Conservation (phyloP, 2,329 filamentous ascomycete species). For the Ceratocystis cubensis region DNA sequence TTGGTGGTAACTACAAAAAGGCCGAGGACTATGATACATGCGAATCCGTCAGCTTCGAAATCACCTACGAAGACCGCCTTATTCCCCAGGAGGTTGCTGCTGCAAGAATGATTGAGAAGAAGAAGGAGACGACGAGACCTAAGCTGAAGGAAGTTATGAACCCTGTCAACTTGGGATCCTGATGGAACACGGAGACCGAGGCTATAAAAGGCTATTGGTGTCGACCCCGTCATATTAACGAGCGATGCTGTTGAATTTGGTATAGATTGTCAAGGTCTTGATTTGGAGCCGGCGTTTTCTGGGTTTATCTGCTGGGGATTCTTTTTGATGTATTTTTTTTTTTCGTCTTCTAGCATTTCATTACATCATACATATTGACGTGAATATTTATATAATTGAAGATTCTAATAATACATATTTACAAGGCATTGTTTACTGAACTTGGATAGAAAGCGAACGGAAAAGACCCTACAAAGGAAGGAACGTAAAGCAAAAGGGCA, state of each 20-base stretch:
- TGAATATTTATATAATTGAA: background rate
- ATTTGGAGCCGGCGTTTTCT: background rate
- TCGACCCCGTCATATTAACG: background rate
- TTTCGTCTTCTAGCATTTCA: background rate
- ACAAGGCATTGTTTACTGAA: background rate
- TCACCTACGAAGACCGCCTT: slow-evolving; percentile 30
- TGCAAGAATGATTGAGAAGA: background rate
- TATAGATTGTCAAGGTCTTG: too few relatives aligned
- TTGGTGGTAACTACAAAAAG: slow-evolving; percentile 38
- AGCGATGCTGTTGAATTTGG: background rate
- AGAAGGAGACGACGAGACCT: background rate
- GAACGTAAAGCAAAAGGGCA: too few relatives aligned
- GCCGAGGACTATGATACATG: slow-evolving; percentile 36
- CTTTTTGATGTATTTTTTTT: background rate
- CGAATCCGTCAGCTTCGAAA: slow-evolving; percentile 34
- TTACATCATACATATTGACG: background rate
- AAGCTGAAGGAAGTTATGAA: background rate
- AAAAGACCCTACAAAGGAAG: background rate
- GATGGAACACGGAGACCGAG: background rate
- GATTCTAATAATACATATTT: background rate
- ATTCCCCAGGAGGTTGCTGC: background rate
- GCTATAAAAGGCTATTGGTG: background rate
- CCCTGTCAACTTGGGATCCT: background rate
- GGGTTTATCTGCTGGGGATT: background rate
- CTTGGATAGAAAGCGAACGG: background rate